Evolutionary conservation across 768 basidiomycete species (phyloP).

Genomic region (Hysterangium stoloniferum): DNA sequence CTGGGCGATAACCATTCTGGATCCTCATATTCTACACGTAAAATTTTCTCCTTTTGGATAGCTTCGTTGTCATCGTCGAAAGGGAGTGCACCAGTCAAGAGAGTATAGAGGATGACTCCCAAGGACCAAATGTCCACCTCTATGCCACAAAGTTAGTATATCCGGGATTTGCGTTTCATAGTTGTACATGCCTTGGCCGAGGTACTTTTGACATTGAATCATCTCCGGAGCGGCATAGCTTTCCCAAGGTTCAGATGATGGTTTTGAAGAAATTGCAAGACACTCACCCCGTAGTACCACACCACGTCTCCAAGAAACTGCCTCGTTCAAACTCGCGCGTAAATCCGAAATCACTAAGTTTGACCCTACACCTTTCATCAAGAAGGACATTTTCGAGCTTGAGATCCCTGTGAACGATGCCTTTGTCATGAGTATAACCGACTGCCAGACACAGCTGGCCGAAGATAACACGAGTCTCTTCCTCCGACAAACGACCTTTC

Average conservation of each 20-base stretch:
- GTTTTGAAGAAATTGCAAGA: not conserved
- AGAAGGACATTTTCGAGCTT: constrained; percentile 93
- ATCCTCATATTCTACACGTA: constrained; percentile 82
- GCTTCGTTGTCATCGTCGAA: constrained; percentile 87
- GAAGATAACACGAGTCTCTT: constrained; percentile 81
- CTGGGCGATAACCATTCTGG: constrained; percentile 87
- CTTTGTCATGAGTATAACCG: constrained; percentile 84
- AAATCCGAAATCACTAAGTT: constrained; percentile 93
- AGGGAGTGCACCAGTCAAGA: constrained; percentile 83
- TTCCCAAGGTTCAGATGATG: constrained; percentile 7
- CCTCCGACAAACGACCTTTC: constrained; percentile 79
- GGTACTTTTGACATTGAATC: constrained; percentile 79
- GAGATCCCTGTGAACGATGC: constrained; percentile 93
- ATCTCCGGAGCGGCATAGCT: constrained; percentile 85
- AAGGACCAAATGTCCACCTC: constrained; percentile 97
- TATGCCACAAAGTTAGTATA: constrained; percentile 24
- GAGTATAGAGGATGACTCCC: constrained; percentile 83
- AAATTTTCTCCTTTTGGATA: constrained; percentile 77
- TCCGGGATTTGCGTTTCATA: not conserved
- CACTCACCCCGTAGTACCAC: constrained; percentile 77
- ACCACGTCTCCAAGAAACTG: constrained; percentile 81
- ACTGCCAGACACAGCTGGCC: constrained; percentile 95
- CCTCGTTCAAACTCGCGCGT: constrained; percentile 84
- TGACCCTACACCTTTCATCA: constrained; percentile 85
- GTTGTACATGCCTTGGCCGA: constrained; percentile 67